Conservation (phyloP, 306 rosid genomes). For the Begonia masoniana region DNA sequence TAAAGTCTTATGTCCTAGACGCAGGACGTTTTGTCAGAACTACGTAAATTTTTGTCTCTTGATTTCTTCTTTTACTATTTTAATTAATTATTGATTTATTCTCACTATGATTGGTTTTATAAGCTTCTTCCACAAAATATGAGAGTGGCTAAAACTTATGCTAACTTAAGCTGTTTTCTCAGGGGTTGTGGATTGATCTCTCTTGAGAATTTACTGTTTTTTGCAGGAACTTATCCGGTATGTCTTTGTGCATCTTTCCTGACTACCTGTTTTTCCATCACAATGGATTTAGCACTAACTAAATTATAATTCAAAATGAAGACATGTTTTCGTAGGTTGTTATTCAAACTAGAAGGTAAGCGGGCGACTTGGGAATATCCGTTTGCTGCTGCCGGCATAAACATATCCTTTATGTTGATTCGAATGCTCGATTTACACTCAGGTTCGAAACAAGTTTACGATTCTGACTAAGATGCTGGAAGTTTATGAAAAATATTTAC, state of each 20-base stretch:
- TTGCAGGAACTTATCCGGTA: slow-evolving; percentile 76
- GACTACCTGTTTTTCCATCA: slow-evolving; percentile 9
- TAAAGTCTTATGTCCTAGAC: too few species aligned
- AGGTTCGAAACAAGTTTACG: too few species aligned
- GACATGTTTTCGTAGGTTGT: slow-evolving; percentile 86
- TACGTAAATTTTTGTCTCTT: too few species aligned
- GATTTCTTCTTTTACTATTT: too few species aligned
- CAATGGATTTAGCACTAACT: slow-evolving; percentile 44
- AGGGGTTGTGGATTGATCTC: slow-evolving; percentile 91
- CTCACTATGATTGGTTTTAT: too few species aligned
- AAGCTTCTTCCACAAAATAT: too few species aligned
- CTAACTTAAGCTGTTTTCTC: background rate
- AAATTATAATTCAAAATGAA: slow-evolving; percentile 56
- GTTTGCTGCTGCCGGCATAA: slow-evolving; percentile 92
- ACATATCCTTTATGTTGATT: slow-evolving; percentile 76
- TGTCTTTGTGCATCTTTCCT: slow-evolving; percentile 9
- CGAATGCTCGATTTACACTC: slow-evolving; percentile 74
- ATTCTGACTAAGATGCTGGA: slow-evolving; percentile 9
- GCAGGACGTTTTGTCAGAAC: too few species aligned
- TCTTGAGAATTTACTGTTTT: slow-evolving; percentile 83
- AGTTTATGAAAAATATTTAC: background rate
- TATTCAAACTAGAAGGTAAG: slow-evolving; percentile 64
- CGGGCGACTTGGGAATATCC: slow-evolving; percentile 96
- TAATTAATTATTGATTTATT: too few species aligned
- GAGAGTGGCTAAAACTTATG: background rate